Evolutionary conservation across 176 grass and related monocot species (phyloP).

Genomic region (Oryza coarctata): DNA sequence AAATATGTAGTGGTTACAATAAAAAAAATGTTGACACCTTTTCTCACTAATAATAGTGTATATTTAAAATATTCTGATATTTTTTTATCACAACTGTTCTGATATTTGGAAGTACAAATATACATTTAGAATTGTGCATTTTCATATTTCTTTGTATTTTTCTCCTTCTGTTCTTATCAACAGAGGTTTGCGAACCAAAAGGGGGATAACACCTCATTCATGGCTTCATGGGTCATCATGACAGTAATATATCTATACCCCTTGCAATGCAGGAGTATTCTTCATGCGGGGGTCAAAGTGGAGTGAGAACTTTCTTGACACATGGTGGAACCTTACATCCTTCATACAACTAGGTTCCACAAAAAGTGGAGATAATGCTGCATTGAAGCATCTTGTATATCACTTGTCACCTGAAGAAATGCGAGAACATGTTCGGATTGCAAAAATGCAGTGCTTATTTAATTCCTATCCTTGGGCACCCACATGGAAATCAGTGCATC

Average conservation of each 20-base stretch:
- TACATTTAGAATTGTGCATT: not conserved
- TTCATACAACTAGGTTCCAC: conserved; percentile 80
- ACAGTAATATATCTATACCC: conserved; percentile 5
- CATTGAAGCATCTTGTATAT: conserved; percentile 61
- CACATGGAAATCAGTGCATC: conserved; percentile 47
- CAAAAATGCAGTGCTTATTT: conserved; percentile 83
- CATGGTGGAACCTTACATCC: conserved; percentile 88
- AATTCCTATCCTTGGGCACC: conserved; percentile 90
- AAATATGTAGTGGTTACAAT: too few relatives aligned
- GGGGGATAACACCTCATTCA: not conserved
- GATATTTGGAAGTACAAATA: not conserved
- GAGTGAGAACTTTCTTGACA: conserved; percentile 61
- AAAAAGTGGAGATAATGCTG: conserved; percentile 76
- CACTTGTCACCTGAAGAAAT: conserved; percentile 55
- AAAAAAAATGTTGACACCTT: not conserved
- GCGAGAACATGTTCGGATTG: conserved; percentile 50
- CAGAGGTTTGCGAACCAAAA: not conserved
- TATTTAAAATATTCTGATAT: not conserved
- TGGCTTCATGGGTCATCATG: not conserved
- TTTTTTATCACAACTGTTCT: not conserved
- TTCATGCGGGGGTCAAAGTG: conserved; percentile 76
- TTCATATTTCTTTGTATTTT: not conserved
- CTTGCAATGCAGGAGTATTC: conserved; percentile 57
- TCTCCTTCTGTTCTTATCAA: not conserved
- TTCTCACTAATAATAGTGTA: not conserved